Conservation (phyloP, 2,329 filamentous ascomycete genomes). For the Aureobasidium subglaciale region DNA sequence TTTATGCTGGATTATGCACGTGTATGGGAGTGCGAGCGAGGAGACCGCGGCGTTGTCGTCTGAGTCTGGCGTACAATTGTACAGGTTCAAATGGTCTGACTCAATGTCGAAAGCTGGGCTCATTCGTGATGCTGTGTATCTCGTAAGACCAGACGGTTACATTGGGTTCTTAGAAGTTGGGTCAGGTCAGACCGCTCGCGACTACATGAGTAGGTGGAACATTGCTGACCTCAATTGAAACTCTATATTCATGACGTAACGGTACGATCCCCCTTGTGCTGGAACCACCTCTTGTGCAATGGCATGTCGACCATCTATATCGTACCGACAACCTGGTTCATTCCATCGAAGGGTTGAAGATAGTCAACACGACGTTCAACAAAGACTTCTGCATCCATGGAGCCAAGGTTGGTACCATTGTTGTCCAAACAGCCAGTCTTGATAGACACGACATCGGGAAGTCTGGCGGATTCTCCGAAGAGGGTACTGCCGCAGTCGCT, state of each 20-base stretch:
- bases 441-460: neutral
- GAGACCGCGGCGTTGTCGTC: neutral
- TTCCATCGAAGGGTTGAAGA: neutral
- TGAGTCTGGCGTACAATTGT: neutral
- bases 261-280: too few relatives aligned
- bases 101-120: neutral
- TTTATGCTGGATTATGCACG: neutral
- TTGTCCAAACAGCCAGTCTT: neutral
- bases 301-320: neutral
- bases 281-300: too few relatives aligned
- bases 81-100: neutral
- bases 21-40: too few relatives aligned
- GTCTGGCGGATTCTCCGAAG: neutral
- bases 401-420: neutral
- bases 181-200: too few relatives aligned
- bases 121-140: neutral
- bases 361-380: neutral
- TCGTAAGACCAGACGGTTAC: neutral
- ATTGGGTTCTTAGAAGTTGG: conserved; percentile 22
- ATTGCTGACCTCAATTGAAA: too few relatives aligned
- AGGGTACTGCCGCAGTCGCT: neutral
- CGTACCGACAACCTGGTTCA: neutral
- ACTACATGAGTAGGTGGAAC: too few relatives aligned
- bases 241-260: too few relatives aligned
- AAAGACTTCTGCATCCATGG: neutral